These are phyloP conservation scores for Neofusicoccum laricinum DNA, from an alignment of 2,329 filamentous ascomycete genomes.

Conservation along the genomic window DNA sequence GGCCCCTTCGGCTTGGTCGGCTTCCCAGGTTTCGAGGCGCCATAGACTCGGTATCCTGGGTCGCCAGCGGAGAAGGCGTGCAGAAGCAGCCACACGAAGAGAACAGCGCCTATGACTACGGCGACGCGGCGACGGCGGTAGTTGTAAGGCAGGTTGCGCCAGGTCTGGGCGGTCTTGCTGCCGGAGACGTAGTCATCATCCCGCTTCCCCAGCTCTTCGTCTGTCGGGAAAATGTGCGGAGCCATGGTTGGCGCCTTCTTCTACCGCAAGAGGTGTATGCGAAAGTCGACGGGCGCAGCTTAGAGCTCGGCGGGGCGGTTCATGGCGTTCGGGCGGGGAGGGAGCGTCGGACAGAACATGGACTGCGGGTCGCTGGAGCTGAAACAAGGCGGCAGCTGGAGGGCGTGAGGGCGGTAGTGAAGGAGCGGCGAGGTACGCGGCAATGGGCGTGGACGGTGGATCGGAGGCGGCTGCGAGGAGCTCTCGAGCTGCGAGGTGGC, in stretches of 20 bases:
- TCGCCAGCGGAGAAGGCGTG: conserved; percentile 44
- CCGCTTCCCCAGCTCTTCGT: conserved; percentile 64
- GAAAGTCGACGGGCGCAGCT: neutral
- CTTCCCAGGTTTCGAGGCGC: neutral
- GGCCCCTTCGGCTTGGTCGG: conserved; percentile 22
- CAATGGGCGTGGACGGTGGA: neutral
- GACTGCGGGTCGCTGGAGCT: neutral
- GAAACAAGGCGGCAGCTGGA: neutral
- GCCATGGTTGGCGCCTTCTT: neutral
- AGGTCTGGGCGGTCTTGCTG: conserved; percentile 31
- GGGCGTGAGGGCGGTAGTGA: neutral
- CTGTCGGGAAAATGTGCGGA: conserved; percentile 43
- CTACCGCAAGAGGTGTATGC: neutral
- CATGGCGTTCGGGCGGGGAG: neutral
- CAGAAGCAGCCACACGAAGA: conserved; percentile 62
- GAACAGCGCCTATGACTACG: conserved; percentile 34
- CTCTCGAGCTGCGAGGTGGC: conserved; percentile 6
- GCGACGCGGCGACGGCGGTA: conserved; percentile 51
- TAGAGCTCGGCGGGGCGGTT: neutral
- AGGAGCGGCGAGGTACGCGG: neutral
- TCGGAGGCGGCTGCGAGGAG: neutral
- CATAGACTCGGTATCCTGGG: neutral
- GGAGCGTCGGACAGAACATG: neutral
- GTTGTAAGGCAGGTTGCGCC: conserved; percentile 30
- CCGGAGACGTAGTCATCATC: conserved; percentile 58